Evolutionary conservation across 805 yeast genomes (phyloP), one percentile per base, ranked within the genome.

Genomic region (Isabelozyma rhagii): DNA sequence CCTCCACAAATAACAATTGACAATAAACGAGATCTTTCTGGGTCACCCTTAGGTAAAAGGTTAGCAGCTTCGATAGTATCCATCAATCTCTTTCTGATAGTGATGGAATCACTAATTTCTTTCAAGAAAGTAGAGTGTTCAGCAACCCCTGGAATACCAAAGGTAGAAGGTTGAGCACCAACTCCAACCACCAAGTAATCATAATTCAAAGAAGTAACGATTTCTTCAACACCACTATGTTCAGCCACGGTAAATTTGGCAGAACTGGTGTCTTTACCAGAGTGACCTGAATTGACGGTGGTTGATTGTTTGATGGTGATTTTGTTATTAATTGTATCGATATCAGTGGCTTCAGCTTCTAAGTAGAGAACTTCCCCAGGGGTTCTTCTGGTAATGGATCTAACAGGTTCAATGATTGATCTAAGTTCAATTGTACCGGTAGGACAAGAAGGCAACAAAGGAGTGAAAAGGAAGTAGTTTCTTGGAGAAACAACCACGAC

Each of bases 1-100:
- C 97, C 98, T 63, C 98, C 98, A 58, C 94, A 96, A 54, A 93
- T 96, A 54, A 93, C 93, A 60, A 91, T 85, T 54, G 85, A 87
- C 66, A 92, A 80, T 61, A 93, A 79, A 68, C 96, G 83, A 72
- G 83, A 81, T 72, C 97, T 83, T 67, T 89, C 96, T 17, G 84
- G 84, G 58, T 83, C 89, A 48, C 75, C 84, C 58, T 80, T 80
- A 50, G 94, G 89, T 59, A 91, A 80, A 56, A 86, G 75, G 59
- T 87, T 83, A 41, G 97, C 97, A 55, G 90, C 87, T 75, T 93
- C 97, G 62, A 92, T 84, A 60, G 87, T 81, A 66, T 89, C 89
- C 86, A 91, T 88, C 55, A 92, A 78, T 58, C 87, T 83, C 64
- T 79, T 79, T 71, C 97, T 82, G 63, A 93, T 87, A 66, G 85